phyloP scores from a whole-genome alignment of 164 flowering plant species.

The Buxus sempervirens region DNA sequence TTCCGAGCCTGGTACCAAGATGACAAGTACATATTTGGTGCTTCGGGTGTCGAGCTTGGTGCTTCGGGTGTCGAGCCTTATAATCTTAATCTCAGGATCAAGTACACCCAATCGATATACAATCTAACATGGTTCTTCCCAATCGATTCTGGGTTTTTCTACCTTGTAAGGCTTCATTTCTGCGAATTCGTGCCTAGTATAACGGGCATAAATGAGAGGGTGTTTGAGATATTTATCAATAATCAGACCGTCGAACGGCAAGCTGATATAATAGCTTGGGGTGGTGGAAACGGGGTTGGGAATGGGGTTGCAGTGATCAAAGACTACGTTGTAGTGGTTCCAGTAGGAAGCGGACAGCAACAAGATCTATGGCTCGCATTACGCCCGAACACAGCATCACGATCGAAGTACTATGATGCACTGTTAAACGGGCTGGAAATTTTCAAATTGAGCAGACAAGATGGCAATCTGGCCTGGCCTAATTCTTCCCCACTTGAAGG shows the following conservation, averaged over 20 bases:
- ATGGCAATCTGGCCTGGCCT: background rate
- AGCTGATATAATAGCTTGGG: slow-evolving; percentile 10
- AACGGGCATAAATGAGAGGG: background rate
- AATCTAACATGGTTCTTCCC: slow-evolving; percentile 21
- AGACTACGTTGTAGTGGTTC: slow-evolving; percentile 6
- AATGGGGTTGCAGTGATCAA: slow-evolving; percentile 2
- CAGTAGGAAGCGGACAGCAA: slow-evolving; percentile 1
- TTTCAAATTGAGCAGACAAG: slow-evolving; percentile 14
- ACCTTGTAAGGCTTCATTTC: too few relatives aligned
- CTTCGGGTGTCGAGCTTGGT: too few relatives aligned
- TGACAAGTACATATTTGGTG: background rate
- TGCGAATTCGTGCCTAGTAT: slow-evolving; percentile 7
- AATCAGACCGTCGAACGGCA: slow-evolving; percentile 4
- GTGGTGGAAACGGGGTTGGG: too few relatives aligned
- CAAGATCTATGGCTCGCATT: slow-evolving; percentile 8
- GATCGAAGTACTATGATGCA: background rate
- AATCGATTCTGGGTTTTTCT: slow-evolving; percentile 6
- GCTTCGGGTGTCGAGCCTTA: background rate
- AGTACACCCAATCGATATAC: background rate
- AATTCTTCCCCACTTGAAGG: background rate
- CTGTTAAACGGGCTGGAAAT: slow-evolving; percentile 23
- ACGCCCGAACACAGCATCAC: background rate
- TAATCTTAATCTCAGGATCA: background rate
- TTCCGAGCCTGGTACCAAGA: slow-evolving; percentile 17
- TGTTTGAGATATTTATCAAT: background rate